Conservation (phyloP, 208 protist species). For the Leptomonas pyrrhocoris region DNA sequence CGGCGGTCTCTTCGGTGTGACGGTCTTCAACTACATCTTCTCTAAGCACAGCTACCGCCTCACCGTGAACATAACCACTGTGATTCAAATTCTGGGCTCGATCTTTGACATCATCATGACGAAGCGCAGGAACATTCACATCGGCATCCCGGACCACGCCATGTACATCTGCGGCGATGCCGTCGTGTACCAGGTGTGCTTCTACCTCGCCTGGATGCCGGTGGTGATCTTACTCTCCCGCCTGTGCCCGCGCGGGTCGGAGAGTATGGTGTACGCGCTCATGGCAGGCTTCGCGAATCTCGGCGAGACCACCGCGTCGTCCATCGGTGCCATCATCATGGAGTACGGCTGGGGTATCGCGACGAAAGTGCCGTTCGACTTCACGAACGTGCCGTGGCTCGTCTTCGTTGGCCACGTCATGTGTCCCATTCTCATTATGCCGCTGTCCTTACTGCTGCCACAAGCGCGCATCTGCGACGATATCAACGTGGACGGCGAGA, state of each 20-base stretch:
- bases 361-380: conserved; percentile 55
- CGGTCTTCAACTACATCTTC: conserved; percentile 58
- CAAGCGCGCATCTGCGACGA: conserved; percentile 56
- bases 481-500: conserved; percentile 52
- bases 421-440: conserved; percentile 53
- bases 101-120: conserved; percentile 65
- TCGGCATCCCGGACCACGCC: conserved; percentile 52
- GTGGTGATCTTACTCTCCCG: conserved; percentile 70
- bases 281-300: conserved; percentile 81
- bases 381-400: conserved; percentile 58
- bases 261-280: conserved; percentile 73
- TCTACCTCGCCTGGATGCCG: conserved; percentile 72
- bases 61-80: conserved; percentile 41
- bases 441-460: conserved; percentile 63
- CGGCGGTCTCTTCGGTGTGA: conserved; percentile 40
- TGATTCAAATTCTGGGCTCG: conserved; percentile 38
- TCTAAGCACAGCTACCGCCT: conserved; percentile 54
- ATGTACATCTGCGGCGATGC: conserved; percentile 73
- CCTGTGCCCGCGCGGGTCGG: conserved; percentile 73
- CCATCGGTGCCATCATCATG: conserved; percentile 57
- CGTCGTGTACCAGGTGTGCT: conserved; percentile 55
- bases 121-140: conserved; percentile 52
- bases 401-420: conserved; percentile 63
- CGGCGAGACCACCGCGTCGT: conserved; percentile 48
- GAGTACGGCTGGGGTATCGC: conserved; percentile 49